Evolutionary conservation across 1,284 basidiomycete species (phyloP), one percentile per base, ranked within the genome.

Genomic region (Termitomyces sp.): DNA sequence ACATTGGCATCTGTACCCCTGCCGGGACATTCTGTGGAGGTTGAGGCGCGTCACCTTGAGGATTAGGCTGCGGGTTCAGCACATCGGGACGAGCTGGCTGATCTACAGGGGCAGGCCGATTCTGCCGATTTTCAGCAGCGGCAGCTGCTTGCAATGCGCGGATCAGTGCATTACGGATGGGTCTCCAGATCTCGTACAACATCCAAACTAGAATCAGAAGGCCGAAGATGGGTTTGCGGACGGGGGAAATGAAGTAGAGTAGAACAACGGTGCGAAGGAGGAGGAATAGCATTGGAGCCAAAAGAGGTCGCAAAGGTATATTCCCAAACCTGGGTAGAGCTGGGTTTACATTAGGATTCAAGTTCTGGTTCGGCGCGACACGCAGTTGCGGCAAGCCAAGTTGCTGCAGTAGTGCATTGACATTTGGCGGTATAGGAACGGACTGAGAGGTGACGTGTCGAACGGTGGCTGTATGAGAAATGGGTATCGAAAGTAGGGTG

Each of bases 171-270:
- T 80, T 73, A 39, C 84, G 76, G 57, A 90, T 76, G n/a, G 84
- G 83, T 52, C 78, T 79, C 84, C 85, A 90, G 24, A 87, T 81
- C 68, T 91, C 89, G 65, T 88, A 92, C 13, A 86, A 56, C 63
- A 89, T 80, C 85, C 86, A 90, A 4, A 73, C 79, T 19, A 84
- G 70, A 33, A 92, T 76, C 49, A 88, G 68, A 24, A 88, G 58
- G 21, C 83, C 83, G 56, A 90, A 81, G 12, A 90, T 64, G 1
- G 89, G 89, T 57, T 88, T 86, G 60, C 86, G 77, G 2, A 86
- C 80, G 0, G 89, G 89, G 2, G 85, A 84, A 62, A 92, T 84
- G 70, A 92, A 89, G 66, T 90, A 91, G 5, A 92, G 74, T 40
- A 92, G 71, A 13, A 92, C 74, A 13, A 82, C 63, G 0, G 85